Evolutionary conservation across 306 rosid genomes (phyloP), one percentile per base, ranked within the genome.

Genomic region (Ormosia semicastrata): DNA sequence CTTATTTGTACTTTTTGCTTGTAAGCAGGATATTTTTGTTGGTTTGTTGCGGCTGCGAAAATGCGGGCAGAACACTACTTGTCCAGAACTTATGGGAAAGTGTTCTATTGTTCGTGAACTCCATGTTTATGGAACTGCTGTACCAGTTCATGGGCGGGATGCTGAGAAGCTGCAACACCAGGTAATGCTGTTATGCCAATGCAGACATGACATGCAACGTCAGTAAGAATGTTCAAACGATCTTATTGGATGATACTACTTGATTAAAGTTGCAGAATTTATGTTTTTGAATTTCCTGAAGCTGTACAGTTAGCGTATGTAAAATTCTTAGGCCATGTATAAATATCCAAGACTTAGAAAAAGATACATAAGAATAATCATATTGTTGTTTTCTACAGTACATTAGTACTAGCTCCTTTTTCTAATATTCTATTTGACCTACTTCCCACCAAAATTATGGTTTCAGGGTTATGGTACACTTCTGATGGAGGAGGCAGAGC

Each of bases 81-180:
- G 97, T 87, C 94, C 98, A 37, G 97, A 93, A 85, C 94, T 92
- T 47, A 63, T 89, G 83, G 99, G 96, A 41, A 95, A 82, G 83
- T 93, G 98, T 59, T 95, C 99, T 64, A 89, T 92, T 80, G 91
- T 93, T 73, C 99, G 99, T 5, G 99, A 95, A 77, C 98, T 95
- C 73, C 99, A 95, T 40, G 98, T 95, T 76, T 95, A 95, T 78
- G 99, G 99, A 64, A 95, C 98, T 75, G 99, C 99, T 15, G 99
- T 95, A 57, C 99, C 99, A 32, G 99, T 93, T 87, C 98, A 95
- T 74, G 99, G 98, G 33, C 84, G 98, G 71, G 97, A 93, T 85
- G 90, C 98, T 17, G 99, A 90, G 68, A 95, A 95, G 88, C 88
- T 93, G 68, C 99, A 95, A 77, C 99, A 95, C 86, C 99, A 93